A percentile compares a stretch with the other conserved stretches of the same genome.
phyloP scores from a whole-genome alignment of 2,329 filamentous ascomycete genomes.

The Fusarium devonianum region DNA sequence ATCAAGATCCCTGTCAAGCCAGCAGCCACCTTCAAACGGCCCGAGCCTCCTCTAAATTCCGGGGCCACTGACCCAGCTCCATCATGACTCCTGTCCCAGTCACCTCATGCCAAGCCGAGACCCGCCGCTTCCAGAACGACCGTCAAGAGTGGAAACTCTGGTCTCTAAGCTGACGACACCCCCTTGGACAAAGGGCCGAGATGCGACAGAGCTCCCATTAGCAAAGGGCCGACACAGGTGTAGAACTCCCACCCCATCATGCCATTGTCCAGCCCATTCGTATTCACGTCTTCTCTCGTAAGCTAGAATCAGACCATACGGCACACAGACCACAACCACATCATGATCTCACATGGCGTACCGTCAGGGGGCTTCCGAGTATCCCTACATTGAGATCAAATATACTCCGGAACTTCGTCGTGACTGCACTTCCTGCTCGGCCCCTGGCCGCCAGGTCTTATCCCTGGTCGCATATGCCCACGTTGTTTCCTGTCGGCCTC shows the following conservation, averaged over 20 bases:
- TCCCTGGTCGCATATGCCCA: slow-evolving; percentile 18
- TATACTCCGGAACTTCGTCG: too few species aligned
- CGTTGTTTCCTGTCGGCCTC: slow-evolving; percentile 1
- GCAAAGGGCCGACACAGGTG: slow-evolving; percentile 1
- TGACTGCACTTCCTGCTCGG: slow-evolving; percentile 8
- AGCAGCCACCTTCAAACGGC: too few species aligned
- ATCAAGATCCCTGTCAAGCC: too few species aligned
- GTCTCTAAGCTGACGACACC: too few species aligned
- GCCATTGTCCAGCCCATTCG: slow-evolving; percentile 21
- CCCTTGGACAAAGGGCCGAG: too few species aligned
- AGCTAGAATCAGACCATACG: too few species aligned
- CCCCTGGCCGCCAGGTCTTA: slow-evolving; percentile 16
- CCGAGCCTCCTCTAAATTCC: too few species aligned
- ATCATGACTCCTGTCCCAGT: slow-evolving; percentile 5
- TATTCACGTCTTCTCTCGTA: not conserved
- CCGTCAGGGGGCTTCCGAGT: not conserved
- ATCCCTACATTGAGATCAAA: slow-evolving; percentile 2
- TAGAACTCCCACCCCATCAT: too few species aligned
- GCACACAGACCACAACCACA: slow-evolving; percentile 7
- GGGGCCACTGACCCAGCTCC: not conserved
- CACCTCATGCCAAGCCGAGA: slow-evolving; percentile 12
- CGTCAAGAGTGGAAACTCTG: too few species aligned
- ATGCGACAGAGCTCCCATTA: too few species aligned
- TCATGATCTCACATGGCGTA: slow-evolving; percentile 12
- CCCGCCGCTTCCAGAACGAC: too few species aligned